A percentile compares a stretch with the other conserved stretches of the same genome.
Evolutionary conservation across 2,329 filamentous ascomycete genomes (phyloP).

Genomic region (Stagonosporopsis tanaceti): DNA sequence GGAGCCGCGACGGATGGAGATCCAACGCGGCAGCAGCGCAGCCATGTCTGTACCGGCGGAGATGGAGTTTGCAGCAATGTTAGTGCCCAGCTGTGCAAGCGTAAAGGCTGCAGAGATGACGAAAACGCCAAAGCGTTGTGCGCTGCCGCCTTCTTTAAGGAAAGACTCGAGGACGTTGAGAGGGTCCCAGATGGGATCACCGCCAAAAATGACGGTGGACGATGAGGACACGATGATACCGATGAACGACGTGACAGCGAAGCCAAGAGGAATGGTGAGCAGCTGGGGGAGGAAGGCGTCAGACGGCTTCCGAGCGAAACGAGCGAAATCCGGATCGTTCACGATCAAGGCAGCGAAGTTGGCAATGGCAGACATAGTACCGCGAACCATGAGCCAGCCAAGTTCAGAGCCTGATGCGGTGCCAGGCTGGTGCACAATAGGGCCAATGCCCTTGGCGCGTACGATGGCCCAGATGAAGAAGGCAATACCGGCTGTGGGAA

Average conservation of each 20-base stretch:
- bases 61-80: slow-evolving; percentile 86
- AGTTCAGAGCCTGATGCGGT: slow-evolving; percentile 71
- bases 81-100: slow-evolving; percentile 83
- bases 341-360: slow-evolving; percentile 89
- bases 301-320: slow-evolving; percentile 78
- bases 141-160: slow-evolving; percentile 51
- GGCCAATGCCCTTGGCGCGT: slow-evolving; percentile 81
- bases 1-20: slow-evolving; percentile 86
- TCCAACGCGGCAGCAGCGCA: slow-evolving; percentile 77
- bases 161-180: slow-evolving; percentile 53
- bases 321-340: slow-evolving; percentile 83
- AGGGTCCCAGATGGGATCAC: slow-evolving; percentile 54
- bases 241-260: slow-evolving; percentile 79
- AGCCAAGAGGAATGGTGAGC: slow-evolving; percentile 58
- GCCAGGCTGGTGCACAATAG: slow-evolving; percentile 76
- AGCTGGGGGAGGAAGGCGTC: slow-evolving; percentile 85
- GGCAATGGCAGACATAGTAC: slow-evolving; percentile 87
- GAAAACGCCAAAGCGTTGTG: slow-evolving; percentile 58
- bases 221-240: slow-evolving; percentile 61
- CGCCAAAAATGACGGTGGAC: slow-evolving; percentile 54
- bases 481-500: slow-evolving; percentile 81
- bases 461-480: slow-evolving; percentile 90
- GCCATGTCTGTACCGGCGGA: slow-evolving; percentile 85
- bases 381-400: slow-evolving; percentile 82
- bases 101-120: slow-evolving; percentile 62